Conservation (phyloP, 345 rosid species). For the Populus ilicifolia region DNA sequence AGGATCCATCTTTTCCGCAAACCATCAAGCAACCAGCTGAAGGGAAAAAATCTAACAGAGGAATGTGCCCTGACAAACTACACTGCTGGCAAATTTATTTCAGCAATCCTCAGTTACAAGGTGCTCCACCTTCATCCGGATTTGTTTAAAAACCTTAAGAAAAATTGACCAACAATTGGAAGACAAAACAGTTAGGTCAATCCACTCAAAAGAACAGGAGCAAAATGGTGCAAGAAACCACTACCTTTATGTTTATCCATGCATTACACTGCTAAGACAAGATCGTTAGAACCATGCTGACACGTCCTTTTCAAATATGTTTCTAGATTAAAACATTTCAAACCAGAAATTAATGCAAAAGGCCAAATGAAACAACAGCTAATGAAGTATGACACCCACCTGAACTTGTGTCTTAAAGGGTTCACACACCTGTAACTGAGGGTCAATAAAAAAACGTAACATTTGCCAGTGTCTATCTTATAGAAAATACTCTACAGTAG, state of each 20-base stretch:
- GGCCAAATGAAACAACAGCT: too few species aligned
- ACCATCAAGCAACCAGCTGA: too few species aligned
- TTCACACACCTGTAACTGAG: constrained; percentile 77
- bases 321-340: too few species aligned
- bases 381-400: too few species aligned
- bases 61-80: too few species aligned
- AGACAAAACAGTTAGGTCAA: not conserved
- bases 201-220: not conserved
- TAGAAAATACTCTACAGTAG: constrained; percentile 91
- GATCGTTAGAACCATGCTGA: not conserved
- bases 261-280: too few species aligned
- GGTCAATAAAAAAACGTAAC: constrained; percentile 86
- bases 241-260: not conserved
- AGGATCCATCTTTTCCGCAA: too few species aligned
- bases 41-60: too few species aligned
- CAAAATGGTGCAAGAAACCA: constrained; percentile 1
- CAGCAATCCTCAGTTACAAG: constrained; percentile 99
- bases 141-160: constrained; percentile 6
- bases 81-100: constrained; percentile 85
- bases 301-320: too few species aligned
- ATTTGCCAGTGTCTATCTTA: constrained; percentile 92
- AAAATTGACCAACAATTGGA: not conserved
- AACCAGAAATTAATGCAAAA: too few species aligned
- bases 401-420: not conserved
- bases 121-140: constrained; percentile 76